Base-by-base conservation (phyloP, 805 yeast genomes). In the Ascoidea rubescens region DNA sequence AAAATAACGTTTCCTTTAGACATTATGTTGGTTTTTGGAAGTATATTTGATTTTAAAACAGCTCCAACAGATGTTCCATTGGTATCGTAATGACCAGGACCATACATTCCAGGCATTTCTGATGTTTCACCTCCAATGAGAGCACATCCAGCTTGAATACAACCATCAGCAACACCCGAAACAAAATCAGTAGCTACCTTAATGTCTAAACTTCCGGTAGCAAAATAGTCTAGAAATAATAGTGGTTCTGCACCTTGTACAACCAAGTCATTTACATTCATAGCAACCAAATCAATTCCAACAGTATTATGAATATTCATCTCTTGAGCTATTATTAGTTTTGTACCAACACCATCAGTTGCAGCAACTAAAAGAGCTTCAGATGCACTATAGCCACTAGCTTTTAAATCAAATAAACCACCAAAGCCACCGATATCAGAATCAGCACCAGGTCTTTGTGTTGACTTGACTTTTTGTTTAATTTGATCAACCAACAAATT, bases 21-120 rank as follows among this genome's bases (percentile, higher is more conserved):
- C 95, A 93, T 87, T 49, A 68, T 72, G 30, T 76, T 71, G 30
- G 73, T 64, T 57, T 76, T 77, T 50, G 99, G 99, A 58, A 93
- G 72, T 49, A 93, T 78, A 55, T 78, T 75, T 53, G 71, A 68
- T 62, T 84, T 87, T 58, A 78, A 71, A 5, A 93, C 97, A 12
- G 99, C 99, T 62, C 99, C 99, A 47, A 93, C 90, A 51, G 97
- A 95, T 44, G 99, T 95, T 68, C 99, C 99, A 64, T 91, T 93
- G 55, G 96, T 90, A 68, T 93, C 99, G 65, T 93, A 93, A 69
- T 93, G 98, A 42, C 95, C 95, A 53, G 82, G 88, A 54, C 83
- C 86, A 63, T 93, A 93, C 86, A 93, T 87, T 58, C 99, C 99
- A 31, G 99, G 99, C 99, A 93, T 93, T 74, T 93, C 99, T 52